A percentile compares a stretch with the other conserved stretches of the same genome.
phyloP scores from a whole-genome alignment of 192 early-diverging fungal genomes.

The Phycomyces nitens region DNA sequence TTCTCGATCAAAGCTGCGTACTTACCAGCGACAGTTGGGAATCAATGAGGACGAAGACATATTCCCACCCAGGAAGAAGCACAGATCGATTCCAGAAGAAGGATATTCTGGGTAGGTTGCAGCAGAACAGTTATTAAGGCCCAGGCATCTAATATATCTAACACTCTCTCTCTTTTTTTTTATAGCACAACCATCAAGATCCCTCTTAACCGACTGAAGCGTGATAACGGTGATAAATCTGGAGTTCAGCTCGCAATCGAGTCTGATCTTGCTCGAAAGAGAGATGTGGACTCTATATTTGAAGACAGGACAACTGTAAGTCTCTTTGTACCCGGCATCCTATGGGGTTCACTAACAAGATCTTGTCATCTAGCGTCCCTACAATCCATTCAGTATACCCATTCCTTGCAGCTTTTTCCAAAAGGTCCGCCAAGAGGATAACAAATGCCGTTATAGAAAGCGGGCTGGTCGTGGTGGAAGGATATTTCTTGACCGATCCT shows the following conservation, averaged over 20 bases:
- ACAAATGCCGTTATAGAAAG: constrained; percentile 44
- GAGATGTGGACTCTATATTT: constrained; percentile 60
- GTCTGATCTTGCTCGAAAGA: constrained; percentile 51
- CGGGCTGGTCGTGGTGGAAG: constrained; percentile 79
- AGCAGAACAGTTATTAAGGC: neutral
- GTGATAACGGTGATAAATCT: constrained; percentile 38
- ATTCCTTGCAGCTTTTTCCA: constrained; percentile 15
- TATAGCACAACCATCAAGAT: constrained; percentile 59
- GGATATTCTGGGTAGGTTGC: constrained; percentile 36
- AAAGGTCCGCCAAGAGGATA: constrained; percentile 14
- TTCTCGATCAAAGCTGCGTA: constrained; percentile 56
- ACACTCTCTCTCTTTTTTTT: no score
- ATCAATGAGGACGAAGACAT: constrained; percentile 60
- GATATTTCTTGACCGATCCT: constrained; percentile 65
- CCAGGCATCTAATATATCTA: no score
- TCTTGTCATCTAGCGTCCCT: constrained; percentile 36
- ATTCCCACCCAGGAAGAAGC: constrained; percentile 41
- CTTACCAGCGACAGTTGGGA: constrained; percentile 64
- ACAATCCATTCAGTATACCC: constrained; percentile 42
- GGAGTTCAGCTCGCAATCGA: constrained; percentile 48
- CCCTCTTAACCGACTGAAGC: constrained; percentile 49
- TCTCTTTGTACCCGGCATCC: neutral
- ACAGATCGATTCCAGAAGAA: constrained; percentile 32
- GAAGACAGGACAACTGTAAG: constrained; percentile 70
- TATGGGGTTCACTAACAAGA: neutral